A percentile compares a stretch with the other conserved stretches of the same genome.
These are phyloP conservation scores for Plasmodium berghei DNA, from an alignment of 169 alveolate genomes.

Conservation along the genomic window DNA sequence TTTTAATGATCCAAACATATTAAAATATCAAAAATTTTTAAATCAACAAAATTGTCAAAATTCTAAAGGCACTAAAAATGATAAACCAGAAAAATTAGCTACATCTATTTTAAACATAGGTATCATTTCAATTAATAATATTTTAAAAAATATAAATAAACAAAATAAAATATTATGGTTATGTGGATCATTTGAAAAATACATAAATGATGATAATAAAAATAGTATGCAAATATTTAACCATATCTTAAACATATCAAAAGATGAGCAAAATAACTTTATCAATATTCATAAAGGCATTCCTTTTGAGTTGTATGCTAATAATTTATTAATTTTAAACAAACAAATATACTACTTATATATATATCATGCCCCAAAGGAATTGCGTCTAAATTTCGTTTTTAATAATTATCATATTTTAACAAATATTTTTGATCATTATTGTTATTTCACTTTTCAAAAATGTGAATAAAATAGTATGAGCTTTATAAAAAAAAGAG, in stretches of 20 bases:
- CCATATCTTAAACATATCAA: neutral
- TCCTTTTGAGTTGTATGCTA: neutral
- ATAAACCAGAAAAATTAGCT: no score
- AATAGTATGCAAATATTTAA: slow-evolving; percentile 35
- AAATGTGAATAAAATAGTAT: no score
- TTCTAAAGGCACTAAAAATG: no score
- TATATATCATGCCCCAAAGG: slow-evolving; percentile 5
- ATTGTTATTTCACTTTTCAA: neutral
- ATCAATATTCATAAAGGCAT: neutral
- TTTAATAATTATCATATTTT: slow-evolving; percentile 21
- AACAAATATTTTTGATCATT: slow-evolving; percentile 15
- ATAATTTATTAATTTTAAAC: slow-evolving; percentile 48
- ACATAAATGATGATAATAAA: slow-evolving; percentile 6
- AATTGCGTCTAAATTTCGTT: slow-evolving; percentile 9
- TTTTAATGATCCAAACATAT: no score
- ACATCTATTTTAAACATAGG: slow-evolving; percentile 8
- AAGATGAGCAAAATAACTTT: neutral
- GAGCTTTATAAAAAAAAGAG: no score
- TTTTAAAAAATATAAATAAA: slow-evolving; percentile 7
- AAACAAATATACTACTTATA: slow-evolving; percentile 38
- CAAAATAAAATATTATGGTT: slow-evolving; percentile 56
- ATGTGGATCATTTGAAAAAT: slow-evolving; percentile 63
- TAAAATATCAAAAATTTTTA: no score
- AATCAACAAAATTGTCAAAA: no score
- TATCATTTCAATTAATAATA: slow-evolving; percentile 6